phyloP scores from a whole-genome alignment of 148 eudicot genomes.

The Heliosperma pusillum region DNA sequence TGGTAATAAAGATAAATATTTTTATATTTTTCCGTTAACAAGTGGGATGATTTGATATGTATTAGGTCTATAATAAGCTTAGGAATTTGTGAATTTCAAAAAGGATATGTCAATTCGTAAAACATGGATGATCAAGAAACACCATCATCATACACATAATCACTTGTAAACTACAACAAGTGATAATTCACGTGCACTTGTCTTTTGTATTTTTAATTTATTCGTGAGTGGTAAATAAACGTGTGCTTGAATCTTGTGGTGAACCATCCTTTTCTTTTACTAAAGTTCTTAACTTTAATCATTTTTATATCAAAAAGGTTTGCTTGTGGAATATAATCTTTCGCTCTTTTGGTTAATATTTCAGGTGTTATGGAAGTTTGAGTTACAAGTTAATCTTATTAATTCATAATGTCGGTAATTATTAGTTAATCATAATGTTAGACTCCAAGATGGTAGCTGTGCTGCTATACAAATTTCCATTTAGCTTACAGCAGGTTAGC shows the following conservation, averaged over 20 bases:
- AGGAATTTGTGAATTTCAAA: too few species aligned
- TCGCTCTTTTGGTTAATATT: not conserved
- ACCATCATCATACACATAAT: slow-evolving; percentile 3
- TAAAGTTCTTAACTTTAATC: slow-evolving; percentile 1
- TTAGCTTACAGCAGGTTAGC: slow-evolving; percentile 10
- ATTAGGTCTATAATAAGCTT: too few species aligned
- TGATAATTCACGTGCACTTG: not conserved
- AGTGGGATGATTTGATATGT: too few species aligned
- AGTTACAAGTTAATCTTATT: not conserved
- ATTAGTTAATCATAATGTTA: not conserved
- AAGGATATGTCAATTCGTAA: slow-evolving; percentile 5
- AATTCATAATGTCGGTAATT: not conserved
- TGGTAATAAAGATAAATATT: too few species aligned
- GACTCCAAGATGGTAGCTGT: slow-evolving; percentile 9
- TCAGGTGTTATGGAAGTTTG: not conserved
- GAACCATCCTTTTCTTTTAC: slow-evolving; percentile 1
- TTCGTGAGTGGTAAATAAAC: not conserved
- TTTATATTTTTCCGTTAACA: too few species aligned
- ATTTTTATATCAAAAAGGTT: not conserved
- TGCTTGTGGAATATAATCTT: not conserved
- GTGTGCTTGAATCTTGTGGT: slow-evolving; percentile 3
- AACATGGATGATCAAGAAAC: slow-evolving; percentile 17
- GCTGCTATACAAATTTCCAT: not conserved
- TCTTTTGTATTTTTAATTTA: not conserved
- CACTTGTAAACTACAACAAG: not conserved